phyloP scores from a whole-genome alignment of 2,329 filamentous ascomycete species.

The Scedosporium dehoogii region DNA sequence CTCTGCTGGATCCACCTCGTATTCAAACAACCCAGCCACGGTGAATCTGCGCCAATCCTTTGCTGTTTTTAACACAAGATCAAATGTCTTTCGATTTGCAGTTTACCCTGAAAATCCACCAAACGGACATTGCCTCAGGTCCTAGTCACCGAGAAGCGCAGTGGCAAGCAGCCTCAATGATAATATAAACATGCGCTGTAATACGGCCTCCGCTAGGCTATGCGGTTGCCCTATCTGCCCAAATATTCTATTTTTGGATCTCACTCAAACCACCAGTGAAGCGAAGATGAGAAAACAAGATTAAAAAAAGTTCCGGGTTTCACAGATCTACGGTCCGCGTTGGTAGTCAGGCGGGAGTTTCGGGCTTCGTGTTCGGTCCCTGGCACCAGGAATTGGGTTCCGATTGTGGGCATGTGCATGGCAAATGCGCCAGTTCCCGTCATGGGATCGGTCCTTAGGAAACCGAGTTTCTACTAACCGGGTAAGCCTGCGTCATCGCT shows the following conservation, averaged over 20 bases:
- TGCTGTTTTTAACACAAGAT: not conserved
- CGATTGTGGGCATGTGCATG: not conserved
- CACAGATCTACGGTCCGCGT: not conserved
- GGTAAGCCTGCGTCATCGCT: not conserved
- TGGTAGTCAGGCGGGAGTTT: not conserved
- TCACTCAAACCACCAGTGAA: not conserved
- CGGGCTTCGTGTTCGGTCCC: not conserved
- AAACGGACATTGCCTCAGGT: not conserved
- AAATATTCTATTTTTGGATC: not conserved
- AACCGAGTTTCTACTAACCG: not conserved
- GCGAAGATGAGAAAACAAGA: not conserved
- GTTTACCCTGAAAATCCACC: not conserved
- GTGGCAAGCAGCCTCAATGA: not conserved
- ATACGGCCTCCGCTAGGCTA: not conserved
- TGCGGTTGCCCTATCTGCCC: not conserved
- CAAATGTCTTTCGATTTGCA: too few species aligned
- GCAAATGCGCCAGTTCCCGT: not conserved
- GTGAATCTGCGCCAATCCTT: not conserved
- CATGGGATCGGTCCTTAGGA: not conserved
- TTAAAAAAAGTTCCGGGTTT: not conserved
- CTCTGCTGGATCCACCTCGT: not conserved
- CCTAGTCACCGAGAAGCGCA: not conserved
- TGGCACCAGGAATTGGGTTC: not conserved
- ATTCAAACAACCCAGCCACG: not conserved
- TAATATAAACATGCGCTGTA: not conserved